Base-by-base conservation (phyloP, 257 asterid species). In the Anisodus tanguticus region DNA sequence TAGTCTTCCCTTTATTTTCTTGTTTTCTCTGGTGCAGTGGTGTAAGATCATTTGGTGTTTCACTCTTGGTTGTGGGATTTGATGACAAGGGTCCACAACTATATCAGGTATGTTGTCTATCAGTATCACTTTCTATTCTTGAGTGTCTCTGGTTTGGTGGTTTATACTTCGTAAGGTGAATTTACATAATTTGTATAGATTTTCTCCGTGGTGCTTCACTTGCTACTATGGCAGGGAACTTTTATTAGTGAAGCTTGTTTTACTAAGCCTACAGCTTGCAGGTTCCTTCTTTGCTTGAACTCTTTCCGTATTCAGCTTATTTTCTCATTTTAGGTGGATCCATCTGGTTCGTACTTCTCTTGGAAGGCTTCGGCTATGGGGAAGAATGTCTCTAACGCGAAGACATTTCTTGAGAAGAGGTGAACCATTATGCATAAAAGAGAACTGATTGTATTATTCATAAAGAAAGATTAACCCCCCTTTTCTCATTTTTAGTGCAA, bases 321-420 rank as follows among this genome's bases (percentile, higher is more conserved):
- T 63, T 64, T 78, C 16, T 74, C 22, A 49, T 72, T 82, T 11
- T 83, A 88, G 99, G 99, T 97, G 87, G 99, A 97, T 90, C 99
- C 99, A 77, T 97, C 99, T 6, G 99, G 99, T 78, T 97, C 99
- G 6, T 97, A 97, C 88, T 97, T 95, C 87, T 97, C 98, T 49
- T 97, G 99, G 99, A 97, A 97, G 89, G 99, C 99, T 88, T 97
- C 99, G 47, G 99, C 99, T 84, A 93, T 97, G 99, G 99, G 99
- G 55, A 97, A 97, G 92, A 97, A 97, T 89, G 99, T 97, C 68
- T 95, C 99, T 70, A 97, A 97, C 77, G 99, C 99, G 31, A 97
- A 97, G 90, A 95, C 99, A 4, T 97, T 97, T 90, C 95, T 95
- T 77, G 99, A 97, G 86, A 97, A 97, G 90, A 93, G 99, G 99